Evolutionary conservation across 2,329 filamentous ascomycete genomes (phyloP), one percentile per base, ranked within the genome.

Genomic region (Moelleriella libera): DNA sequence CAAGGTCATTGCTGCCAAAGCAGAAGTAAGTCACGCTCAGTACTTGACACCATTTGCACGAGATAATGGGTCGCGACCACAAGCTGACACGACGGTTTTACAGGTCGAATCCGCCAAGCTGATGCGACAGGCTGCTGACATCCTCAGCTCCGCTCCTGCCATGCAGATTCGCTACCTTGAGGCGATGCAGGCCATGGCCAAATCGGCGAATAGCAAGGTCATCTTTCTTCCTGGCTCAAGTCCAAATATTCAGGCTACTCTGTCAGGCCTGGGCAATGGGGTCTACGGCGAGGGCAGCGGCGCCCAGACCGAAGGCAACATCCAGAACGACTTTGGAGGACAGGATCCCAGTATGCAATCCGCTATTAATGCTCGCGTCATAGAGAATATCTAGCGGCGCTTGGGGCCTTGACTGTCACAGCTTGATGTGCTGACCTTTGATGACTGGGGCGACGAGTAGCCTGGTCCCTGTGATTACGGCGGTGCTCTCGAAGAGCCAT

Each of bases 81-180:
- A 21, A 2, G 21, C 21, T 21, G 21, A 21, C 21, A 21, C 21
- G 21, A 21, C 21, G 21, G 21, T 21, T 21, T 21, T 21, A 7
- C 30, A 70, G 68, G 92, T 98, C 61, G 92, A 98, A 69, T 82
- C 83, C 47, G 90, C 92, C 67, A 96, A 96, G 68, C 73, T 97
- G 61, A 94, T 87, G 85, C 78, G 83, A 59, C 81, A 92, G 69
- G 90, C 92, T 39, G 92, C 92, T 64, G 90, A 98, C 62, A 96
- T 97, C 56, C 68, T 98, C 45, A 86, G 80, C 52, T 88, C 81
- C 12, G 90, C 90, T 0, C 92, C 92, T 3, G 92, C 92, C 56
- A 98, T 98, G 92, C 89, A 96, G 70, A 95, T 95, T 70, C 76
- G 89, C 55, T 97, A 97, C 66, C 83, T 98, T 55, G 92, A 98